phyloP scores from a whole-genome alignment of 1,284 basidiomycete genomes.

The Puccinia horiana region DNA sequence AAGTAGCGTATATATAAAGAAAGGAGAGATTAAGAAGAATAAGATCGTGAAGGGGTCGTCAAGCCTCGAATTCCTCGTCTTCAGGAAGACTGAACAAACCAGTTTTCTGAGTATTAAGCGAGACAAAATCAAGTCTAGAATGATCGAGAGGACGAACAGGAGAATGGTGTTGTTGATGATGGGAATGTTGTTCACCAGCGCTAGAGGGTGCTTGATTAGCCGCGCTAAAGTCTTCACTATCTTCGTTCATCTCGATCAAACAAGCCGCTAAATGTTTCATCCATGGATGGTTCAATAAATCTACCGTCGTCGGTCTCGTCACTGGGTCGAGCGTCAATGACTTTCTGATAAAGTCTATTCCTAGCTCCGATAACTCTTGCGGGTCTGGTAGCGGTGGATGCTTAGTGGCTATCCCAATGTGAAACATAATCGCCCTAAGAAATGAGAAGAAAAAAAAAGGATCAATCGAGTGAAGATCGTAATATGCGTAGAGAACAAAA shows the following conservation, averaged over 20 bases:
- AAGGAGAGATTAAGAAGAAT: neutral
- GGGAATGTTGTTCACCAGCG: neutral
- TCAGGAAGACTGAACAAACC: neutral
- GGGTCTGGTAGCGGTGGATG: constrained; percentile 93
- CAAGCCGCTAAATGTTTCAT: constrained; percentile 60
- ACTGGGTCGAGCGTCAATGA: constrained; percentile 87
- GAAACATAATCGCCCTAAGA: constrained; percentile 94
- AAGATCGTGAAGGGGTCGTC: neutral
- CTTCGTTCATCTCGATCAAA: constrained; percentile 38
- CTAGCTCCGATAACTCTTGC: constrained; percentile 80
- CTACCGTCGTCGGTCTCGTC: constrained; percentile 77
- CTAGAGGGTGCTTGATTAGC: neutral
- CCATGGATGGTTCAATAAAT: constrained; percentile 88
- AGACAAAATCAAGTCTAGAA: neutral
- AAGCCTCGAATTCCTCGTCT: constrained; percentile 3
- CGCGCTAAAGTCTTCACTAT: constrained; percentile 9
- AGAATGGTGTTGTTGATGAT: neutral
- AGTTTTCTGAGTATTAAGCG: neutral
- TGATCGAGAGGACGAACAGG: neutral
- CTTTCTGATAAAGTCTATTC: constrained; percentile 90
- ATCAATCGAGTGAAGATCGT: constrained; percentile 21
- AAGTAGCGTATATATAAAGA: no score
- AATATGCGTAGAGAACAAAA: neutral
- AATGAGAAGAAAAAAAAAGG: neutral
- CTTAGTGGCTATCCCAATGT: constrained; percentile 94